Percentiles rank a stretch among this genome's conserved stretches.
Evolutionary conservation across 1,139 yeast genomes (phyloP).

Genomic region (Lodderomyces oxycetoniae): DNA sequence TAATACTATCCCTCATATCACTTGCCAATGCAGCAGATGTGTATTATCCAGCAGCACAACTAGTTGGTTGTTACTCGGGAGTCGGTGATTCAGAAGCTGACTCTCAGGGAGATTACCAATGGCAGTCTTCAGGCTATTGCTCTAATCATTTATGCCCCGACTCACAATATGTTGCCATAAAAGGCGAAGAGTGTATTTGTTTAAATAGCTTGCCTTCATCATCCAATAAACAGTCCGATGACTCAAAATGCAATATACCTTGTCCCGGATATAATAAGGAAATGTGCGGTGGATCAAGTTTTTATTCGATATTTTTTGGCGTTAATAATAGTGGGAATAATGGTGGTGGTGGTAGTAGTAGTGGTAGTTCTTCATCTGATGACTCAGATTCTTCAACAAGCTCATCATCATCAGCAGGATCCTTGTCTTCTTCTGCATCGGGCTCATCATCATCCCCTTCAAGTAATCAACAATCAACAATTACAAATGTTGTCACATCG

Average conservation of each 20-base stretch:
- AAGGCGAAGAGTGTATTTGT: conserved; percentile 63
- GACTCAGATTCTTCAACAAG: conserved; percentile 4
- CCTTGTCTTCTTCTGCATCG: conserved; percentile 14
- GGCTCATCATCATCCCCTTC: conserved; percentile 1
- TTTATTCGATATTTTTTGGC: conserved; percentile 37
- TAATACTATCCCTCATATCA: neutral
- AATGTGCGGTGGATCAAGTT: conserved; percentile 53
- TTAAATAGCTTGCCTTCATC: conserved; percentile 50
- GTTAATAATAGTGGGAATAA: conserved; percentile 11
- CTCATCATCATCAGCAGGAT: conserved; percentile 14
- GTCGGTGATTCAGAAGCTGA: conserved; percentile 21
- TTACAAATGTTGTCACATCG: conserved; percentile 11
- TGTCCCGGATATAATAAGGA: conserved; percentile 53
- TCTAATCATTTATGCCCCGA: conserved; percentile 36
- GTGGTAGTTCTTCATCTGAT: conserved; percentile 9
- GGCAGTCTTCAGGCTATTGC: conserved; percentile 52
- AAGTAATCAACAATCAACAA: conserved; percentile 12
- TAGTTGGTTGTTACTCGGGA: conserved; percentile 31
- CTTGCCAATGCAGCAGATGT: conserved; percentile 4
- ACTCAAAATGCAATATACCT: conserved; percentile 33
- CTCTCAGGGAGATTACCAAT: conserved; percentile 35
- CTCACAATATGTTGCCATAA: conserved; percentile 55
- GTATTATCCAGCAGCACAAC: conserved; percentile 8
- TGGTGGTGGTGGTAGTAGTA: conserved; percentile 12
- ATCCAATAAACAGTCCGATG: conserved; percentile 18